These are phyloP conservation scores for Gardenia jasminoides DNA, from an alignment of 257 asterid species.

Conservation along the genomic window DNA sequence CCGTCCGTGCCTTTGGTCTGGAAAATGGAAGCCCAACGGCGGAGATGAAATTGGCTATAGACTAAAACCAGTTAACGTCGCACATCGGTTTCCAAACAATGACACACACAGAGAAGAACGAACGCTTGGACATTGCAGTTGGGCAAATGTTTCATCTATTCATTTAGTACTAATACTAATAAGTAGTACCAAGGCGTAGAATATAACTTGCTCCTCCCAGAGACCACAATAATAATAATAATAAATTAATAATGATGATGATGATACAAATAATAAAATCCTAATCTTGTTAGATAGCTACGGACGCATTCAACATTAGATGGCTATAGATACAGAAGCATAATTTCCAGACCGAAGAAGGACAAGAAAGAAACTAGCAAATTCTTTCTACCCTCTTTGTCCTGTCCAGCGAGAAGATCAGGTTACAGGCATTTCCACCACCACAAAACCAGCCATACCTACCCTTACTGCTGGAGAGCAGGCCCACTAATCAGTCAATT, in stretches of 20 bases:
- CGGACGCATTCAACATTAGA: background rate
- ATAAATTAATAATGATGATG: no score
- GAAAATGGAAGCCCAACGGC: no score
- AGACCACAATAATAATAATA: no score
- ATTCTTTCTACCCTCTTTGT: background rate
- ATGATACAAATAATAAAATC: no score
- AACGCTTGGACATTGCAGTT: no score
- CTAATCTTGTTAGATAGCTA: background rate
- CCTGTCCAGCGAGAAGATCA: background rate
- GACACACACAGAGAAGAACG: no score
- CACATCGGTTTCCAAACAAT: no score
- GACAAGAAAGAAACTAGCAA: background rate
- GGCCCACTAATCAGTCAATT: slow-evolving; percentile 20
- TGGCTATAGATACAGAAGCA: background rate
- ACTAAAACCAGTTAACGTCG: no score
- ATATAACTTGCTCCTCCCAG: background rate
- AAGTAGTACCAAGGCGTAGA: no score
- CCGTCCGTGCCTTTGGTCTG: no score
- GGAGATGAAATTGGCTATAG: background rate
- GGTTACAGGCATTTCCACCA: background rate
- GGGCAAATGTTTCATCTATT: no score
- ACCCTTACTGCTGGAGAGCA: slow-evolving; percentile 13
- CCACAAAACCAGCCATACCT: slow-evolving; percentile 12
- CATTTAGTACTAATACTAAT: no score
- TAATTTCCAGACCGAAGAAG: background rate